Evolutionary conservation across 306 rosid species (phyloP).

Genomic region (Acacia crassicarpa): DNA sequence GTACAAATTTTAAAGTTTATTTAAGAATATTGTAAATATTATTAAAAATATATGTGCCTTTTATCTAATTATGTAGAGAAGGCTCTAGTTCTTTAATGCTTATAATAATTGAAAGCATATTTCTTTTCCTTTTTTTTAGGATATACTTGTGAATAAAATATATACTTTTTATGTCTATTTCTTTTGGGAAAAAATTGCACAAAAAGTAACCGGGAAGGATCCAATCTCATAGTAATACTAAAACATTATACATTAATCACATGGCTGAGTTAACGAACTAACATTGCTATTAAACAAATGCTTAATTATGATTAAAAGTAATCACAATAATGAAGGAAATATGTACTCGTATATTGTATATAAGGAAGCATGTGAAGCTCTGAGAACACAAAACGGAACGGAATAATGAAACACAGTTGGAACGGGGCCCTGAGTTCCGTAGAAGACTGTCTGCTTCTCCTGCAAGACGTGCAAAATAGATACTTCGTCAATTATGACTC

Average conservation of each 20-base stretch:
- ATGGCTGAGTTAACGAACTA: neutral
- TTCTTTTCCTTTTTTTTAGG: neutral
- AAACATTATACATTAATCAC: neutral
- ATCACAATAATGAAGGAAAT: neutral
- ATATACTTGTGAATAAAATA: neutral
- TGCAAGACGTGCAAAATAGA: slow-evolving; percentile 4
- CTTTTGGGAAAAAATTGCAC: too few relatives aligned
- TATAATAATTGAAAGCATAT: neutral
- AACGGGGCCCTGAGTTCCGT: slow-evolving; percentile 1
- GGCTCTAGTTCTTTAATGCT: neutral
- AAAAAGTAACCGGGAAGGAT: neutral
- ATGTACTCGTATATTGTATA: neutral
- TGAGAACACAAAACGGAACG: neutral
- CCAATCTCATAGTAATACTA: neutral
- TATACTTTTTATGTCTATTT: too few relatives aligned
- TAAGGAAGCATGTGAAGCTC: neutral
- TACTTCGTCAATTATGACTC: neutral
- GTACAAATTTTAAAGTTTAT: too few relatives aligned
- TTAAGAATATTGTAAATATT: too few relatives aligned
- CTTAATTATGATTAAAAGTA: neutral
- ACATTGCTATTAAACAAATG: neutral
- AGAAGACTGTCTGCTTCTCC: neutral
- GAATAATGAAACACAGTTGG: neutral
- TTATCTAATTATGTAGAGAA: too few relatives aligned
- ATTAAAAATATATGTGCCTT: neutral